Evolutionary conservation across 2,329 filamentous ascomycete genomes (phyloP).

Genomic region (Hypoxylon sp.): DNA sequence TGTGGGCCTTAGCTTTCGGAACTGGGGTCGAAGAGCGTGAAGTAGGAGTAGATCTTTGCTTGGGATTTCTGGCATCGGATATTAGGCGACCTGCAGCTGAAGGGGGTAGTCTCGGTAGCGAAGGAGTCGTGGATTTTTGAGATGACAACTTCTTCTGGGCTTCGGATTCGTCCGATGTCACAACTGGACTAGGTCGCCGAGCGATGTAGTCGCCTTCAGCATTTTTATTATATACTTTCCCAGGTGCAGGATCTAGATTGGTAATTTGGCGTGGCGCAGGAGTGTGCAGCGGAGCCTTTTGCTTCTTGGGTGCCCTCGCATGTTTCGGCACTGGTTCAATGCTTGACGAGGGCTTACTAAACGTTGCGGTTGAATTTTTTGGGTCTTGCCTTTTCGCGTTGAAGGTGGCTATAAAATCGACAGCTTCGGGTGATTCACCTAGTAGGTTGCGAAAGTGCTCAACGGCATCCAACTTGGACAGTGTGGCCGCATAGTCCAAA

Average conservation of each 20-base stretch:
- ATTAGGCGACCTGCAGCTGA: conserved; percentile 85
- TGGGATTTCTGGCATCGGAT: conserved; percentile 78
- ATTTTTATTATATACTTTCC: conserved; percentile 80
- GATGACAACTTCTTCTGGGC: conserved; percentile 63
- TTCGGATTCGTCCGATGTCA: conserved; percentile 56
- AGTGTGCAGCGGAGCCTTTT: conserved; percentile 73
- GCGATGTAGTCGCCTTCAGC: conserved; percentile 81
- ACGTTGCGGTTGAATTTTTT: conserved; percentile 46
- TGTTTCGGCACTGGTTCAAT: conserved; percentile 65
- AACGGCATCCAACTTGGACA: conserved; percentile 83
- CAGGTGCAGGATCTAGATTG: conserved; percentile 73
- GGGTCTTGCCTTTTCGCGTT: conserved; percentile 75
- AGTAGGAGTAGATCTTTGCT: conserved; percentile 67
- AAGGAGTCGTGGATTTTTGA: conserved; percentile 64
- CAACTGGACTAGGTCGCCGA: conserved; percentile 60
- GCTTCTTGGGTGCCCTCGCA: conserved; percentile 66
- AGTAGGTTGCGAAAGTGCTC: conserved; percentile 91
- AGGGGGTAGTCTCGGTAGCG: conserved; percentile 69
- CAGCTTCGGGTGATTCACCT: conserved; percentile 82
- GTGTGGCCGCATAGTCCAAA: conserved; percentile 82
- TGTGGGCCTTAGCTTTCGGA: conserved; percentile 76
- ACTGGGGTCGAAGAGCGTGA: conserved; percentile 68
- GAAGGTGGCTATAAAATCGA: conserved; percentile 85
- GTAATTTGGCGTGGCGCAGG: conserved; percentile 75
- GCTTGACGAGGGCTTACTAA: conserved; percentile 46